A percentile compares a stretch with the other conserved stretches of the same genome.
These are phyloP conservation scores for Meyerozyma elateridarum DNA, from an alignment of 1,139 yeast genomes.

Conservation along the genomic window DNA sequence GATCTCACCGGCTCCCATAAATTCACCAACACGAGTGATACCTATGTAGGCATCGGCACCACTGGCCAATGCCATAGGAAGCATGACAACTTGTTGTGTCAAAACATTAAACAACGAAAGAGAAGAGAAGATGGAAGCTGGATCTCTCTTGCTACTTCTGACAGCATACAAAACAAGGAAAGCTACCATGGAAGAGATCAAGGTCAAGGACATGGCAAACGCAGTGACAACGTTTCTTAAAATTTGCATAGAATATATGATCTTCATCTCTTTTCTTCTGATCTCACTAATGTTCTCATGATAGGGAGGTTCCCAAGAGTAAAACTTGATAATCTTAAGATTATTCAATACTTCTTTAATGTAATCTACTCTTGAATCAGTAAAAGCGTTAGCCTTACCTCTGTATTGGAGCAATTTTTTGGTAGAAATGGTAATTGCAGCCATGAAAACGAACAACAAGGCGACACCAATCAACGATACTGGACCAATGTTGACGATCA, in stretches of 20 bases:
- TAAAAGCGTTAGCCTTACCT: constrained; percentile 39
- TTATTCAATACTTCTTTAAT: constrained; percentile 64
- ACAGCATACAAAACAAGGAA: constrained; percentile 13
- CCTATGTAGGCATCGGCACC: constrained; percentile 13
- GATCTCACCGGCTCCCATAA: constrained; percentile 31
- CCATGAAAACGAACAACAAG: constrained; percentile 24
- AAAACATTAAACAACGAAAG: constrained; percentile 13
- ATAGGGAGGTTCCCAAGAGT: constrained; percentile 29
- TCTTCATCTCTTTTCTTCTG: constrained; percentile 10
- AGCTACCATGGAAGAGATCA: constrained; percentile 11
- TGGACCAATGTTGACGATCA: constrained; percentile 68
- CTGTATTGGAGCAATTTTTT: constrained; percentile 39
- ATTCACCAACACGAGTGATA: constrained; percentile 8
- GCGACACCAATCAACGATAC: constrained; percentile 65
- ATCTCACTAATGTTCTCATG: constrained; percentile 8
- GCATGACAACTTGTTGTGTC: constrained; percentile 10
- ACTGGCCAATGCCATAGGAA: constrained; percentile 13
- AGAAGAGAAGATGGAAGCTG: constrained; percentile 16
- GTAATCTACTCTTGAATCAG: constrained; percentile 56
- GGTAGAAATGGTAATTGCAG: constrained; percentile 36
- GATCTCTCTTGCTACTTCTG: constrained; percentile 9
- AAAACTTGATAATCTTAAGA: constrained; percentile 65
- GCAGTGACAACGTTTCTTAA: constrained; percentile 10
- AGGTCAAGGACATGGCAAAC: constrained; percentile 11
- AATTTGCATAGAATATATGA: constrained; percentile 11